Evolutionary conservation across 768 basidiomycete species (phyloP).

Genomic region (Suillus subalutaceus): DNA sequence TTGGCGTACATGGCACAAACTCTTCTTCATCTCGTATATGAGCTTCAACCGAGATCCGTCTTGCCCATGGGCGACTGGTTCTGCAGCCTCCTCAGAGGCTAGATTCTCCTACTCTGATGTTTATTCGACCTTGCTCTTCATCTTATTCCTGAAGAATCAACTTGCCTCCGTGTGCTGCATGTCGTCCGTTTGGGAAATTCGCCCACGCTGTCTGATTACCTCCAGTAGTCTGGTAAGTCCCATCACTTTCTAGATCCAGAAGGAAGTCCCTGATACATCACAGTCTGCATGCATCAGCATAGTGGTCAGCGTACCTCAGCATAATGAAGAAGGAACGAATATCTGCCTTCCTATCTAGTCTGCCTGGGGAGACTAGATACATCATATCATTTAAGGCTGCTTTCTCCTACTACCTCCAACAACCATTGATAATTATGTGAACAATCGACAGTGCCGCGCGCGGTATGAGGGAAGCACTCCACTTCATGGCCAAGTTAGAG

Average conservation of each 20-base stretch:
- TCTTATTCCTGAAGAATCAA: neutral
- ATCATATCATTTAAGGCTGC: neutral
- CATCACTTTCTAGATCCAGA: neutral
- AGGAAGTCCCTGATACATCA: neutral
- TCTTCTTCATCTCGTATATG: neutral
- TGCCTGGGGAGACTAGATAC: neutral
- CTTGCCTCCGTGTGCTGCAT: neutral
- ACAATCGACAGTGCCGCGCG: neutral
- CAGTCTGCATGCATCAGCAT: neutral
- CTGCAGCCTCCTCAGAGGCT: neutral
- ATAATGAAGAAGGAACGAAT: neutral
- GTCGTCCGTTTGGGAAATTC: neutral
- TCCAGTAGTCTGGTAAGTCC: neutral
- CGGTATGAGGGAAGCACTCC: neutral
- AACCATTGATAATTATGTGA: neutral
- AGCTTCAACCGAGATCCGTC: neutral
- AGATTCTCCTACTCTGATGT: neutral
- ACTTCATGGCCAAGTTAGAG: neutral
- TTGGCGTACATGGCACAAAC: neutral
- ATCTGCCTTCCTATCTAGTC: neutral
- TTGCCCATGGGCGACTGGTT: neutral
- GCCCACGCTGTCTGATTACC: neutral
- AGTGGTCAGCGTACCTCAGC: neutral
- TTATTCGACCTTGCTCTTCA: neutral
- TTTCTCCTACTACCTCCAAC: neutral